These are phyloP conservation scores for Taiwanofungus camphoratus DNA, from an alignment of 1,284 basidiomycete genomes.

Conservation along the genomic window DNA sequence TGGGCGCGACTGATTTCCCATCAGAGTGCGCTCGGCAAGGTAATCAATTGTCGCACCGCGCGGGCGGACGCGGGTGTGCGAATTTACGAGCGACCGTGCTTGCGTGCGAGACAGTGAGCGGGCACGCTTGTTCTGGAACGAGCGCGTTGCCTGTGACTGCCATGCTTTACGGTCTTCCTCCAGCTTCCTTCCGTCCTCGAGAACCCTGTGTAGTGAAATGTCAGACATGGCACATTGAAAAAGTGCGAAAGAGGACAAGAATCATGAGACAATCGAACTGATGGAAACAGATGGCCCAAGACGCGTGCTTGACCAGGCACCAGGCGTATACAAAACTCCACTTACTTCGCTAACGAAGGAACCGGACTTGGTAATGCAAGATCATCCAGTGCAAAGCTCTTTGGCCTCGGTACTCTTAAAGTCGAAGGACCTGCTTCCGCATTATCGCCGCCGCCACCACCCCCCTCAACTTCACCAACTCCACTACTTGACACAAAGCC, in stretches of 20 bases:
- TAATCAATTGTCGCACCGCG: slow-evolving; percentile 39
- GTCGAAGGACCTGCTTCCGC: slow-evolving; percentile 12
- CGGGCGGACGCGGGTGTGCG: slow-evolving; percentile 18
- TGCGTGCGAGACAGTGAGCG: slow-evolving; percentile 57
- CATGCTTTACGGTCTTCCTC: slow-evolving; percentile 58
- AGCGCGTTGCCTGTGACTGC: slow-evolving; percentile 55
- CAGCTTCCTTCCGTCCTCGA: slow-evolving; percentile 55
- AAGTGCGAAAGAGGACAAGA: too few species aligned
- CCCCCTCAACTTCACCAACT: not conserved
- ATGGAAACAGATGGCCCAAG: too few species aligned
- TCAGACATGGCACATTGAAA: too few species aligned
- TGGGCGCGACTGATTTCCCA: slow-evolving; percentile 54
- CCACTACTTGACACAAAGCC: too few species aligned
- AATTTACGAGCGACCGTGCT: slow-evolving; percentile 47
- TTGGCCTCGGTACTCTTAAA: slow-evolving; percentile 29
- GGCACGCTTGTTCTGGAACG: slow-evolving; percentile 59
- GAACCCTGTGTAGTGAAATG: slow-evolving; percentile 58
- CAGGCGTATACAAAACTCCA: slow-evolving; percentile 9
- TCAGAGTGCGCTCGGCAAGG: slow-evolving; percentile 53
- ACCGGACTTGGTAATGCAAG: slow-evolving; percentile 52
- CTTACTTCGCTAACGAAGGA: slow-evolving; percentile 56
- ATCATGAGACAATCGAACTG: too few species aligned
- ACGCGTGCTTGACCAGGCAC: too few species aligned
- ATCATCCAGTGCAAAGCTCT: slow-evolving; percentile 54
- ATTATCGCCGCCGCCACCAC: not conserved